Evolutionary conservation across 257 asterid genomes (phyloP).

Genomic region (Ilex asprella): DNA sequence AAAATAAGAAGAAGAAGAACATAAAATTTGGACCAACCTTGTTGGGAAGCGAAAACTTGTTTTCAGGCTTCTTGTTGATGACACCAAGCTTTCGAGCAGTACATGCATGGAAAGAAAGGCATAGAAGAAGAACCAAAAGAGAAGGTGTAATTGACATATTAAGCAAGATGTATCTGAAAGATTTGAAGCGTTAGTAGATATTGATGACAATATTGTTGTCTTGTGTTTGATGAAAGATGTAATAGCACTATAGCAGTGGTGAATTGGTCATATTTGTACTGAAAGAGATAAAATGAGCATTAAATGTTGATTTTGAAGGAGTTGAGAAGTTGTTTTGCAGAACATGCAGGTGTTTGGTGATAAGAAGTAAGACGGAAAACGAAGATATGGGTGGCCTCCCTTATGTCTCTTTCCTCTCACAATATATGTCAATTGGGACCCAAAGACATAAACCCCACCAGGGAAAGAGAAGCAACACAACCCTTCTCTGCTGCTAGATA

Average conservation of each 20-base stretch:
- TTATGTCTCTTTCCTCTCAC: slow-evolving; percentile 44
- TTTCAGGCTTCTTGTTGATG: slow-evolving; percentile 6
- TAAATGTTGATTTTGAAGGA: slow-evolving; percentile 37
- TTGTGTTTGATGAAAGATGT: not conserved
- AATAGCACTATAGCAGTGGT: not conserved
- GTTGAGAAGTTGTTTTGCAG: slow-evolving; percentile 20
- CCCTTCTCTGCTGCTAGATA: slow-evolving; percentile 4
- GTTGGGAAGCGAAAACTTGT: slow-evolving; percentile 7
- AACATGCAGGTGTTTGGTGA: slow-evolving; percentile 65
- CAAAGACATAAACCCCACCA: slow-evolving; percentile 19
- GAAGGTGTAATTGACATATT: slow-evolving; percentile 34
- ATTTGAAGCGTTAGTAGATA: not conserved
- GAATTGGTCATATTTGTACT: slow-evolving; percentile 14
- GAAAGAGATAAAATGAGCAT: slow-evolving; percentile 24
- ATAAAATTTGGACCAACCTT: slow-evolving; percentile 26
- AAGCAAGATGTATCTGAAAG: not conserved
- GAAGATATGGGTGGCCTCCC: slow-evolving; percentile 49
- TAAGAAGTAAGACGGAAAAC: slow-evolving; percentile 24
- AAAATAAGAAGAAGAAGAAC: too few relatives aligned
- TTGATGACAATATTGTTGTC: not conserved
- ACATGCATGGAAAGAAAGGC: slow-evolving; percentile 31
- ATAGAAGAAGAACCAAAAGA: slow-evolving; percentile 31
- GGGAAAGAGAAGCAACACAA: slow-evolving; percentile 7
- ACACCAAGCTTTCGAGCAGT: slow-evolving; percentile 41
- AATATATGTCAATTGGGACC: slow-evolving; percentile 18